These are phyloP conservation scores for Trametopsis cervina DNA, from an alignment of 768 basidiomycete species.

Conservation along the genomic window DNA sequence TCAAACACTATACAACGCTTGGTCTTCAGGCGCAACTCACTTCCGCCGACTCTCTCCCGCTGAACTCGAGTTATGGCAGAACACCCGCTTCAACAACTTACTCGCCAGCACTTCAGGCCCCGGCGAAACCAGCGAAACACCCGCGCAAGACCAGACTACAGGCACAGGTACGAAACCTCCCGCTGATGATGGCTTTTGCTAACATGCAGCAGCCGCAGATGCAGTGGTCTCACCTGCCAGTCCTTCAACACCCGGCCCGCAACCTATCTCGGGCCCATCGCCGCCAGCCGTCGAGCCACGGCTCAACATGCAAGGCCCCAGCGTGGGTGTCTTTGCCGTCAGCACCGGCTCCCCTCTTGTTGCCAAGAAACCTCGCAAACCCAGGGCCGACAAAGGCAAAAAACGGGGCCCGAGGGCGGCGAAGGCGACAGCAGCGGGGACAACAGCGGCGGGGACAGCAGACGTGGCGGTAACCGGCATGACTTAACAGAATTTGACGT, in stretches of 20 bases:
- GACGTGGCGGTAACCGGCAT: background rate
- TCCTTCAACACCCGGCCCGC: background rate
- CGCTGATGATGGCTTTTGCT: background rate
- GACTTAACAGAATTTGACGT: no score
- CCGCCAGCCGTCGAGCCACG: no score
- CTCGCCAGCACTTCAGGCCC: background rate
- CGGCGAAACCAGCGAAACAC: no score
- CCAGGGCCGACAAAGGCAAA: background rate
- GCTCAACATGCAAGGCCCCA: background rate
- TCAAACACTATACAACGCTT: slow-evolving; percentile 12
- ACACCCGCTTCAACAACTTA: background rate
- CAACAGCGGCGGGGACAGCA: background rate
- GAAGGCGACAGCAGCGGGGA: background rate
- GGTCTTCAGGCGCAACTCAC: slow-evolving; percentile 12
- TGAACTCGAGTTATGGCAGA: slow-evolving; percentile 1
- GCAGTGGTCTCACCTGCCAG: background rate
- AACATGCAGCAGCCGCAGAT: background rate
- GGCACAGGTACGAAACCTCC: background rate
- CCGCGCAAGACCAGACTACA: background rate
- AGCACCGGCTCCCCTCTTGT: background rate
- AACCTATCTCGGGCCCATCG: background rate
- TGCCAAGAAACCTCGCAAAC: background rate
- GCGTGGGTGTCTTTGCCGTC: background rate
- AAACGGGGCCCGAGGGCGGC: background rate
- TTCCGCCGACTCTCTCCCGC: slow-evolving; percentile 14